Evolutionary conservation across 805 yeast species (phyloP).

Genomic region (Cyberlindnera galapagoensis): DNA sequence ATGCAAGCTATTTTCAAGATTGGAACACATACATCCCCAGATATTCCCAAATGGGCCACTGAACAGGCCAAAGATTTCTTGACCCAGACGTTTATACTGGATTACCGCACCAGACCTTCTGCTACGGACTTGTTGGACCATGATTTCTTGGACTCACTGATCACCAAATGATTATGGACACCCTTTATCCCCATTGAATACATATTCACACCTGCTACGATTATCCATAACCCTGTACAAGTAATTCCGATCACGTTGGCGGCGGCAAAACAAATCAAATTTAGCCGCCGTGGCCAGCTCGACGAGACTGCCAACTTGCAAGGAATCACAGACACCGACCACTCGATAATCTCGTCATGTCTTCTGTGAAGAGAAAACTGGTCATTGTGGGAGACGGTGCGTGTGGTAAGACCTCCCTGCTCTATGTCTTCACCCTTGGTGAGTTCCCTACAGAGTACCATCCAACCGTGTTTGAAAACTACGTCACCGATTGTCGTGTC

Average conservation of each 20-base stretch:
- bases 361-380: slow-evolving; percentile 53
- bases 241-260: no score
- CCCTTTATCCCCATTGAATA: no score
- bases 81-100: slow-evolving; percentile 61
- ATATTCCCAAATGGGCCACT: slow-evolving; percentile 68
- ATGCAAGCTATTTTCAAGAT: slow-evolving; percentile 96
- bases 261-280: no score
- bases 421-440: slow-evolving; percentile 89
- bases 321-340: no score
- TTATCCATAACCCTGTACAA: no score
- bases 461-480: slow-evolving; percentile 92
- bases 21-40: slow-evolving; percentile 81
- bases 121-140: slow-evolving; percentile 66
- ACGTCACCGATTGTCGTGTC: slow-evolving; percentile 89
- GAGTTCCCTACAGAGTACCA: slow-evolving; percentile 90
- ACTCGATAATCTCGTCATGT: no score
- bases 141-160: slow-evolving; percentile 38
- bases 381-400: slow-evolving; percentile 96
- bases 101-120: slow-evolving; percentile 64
- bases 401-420: slow-evolving; percentile 84
- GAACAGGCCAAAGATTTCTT: slow-evolving; percentile 64
- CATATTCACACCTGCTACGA: no score
- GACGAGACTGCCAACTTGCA: no score
- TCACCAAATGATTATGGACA: slow-evolving; percentile 4
- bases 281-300: no score